Percentiles rank a stretch among this genome's conserved stretches.
Conservation (phyloP, 2,329 filamentous ascomycete species). For the Exophiala bonariae region DNA sequence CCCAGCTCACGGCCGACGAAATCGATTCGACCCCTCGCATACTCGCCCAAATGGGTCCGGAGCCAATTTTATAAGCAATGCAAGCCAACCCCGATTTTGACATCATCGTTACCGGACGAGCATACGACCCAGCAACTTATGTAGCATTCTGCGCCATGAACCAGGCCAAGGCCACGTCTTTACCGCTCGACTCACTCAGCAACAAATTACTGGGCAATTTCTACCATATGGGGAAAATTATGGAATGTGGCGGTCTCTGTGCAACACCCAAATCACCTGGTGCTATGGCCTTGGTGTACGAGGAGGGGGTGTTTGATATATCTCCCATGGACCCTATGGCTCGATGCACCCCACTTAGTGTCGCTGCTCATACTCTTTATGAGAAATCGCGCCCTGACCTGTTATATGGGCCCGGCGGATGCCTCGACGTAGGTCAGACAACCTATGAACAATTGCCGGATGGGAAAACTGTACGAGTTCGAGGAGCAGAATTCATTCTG, state of each 20-base stretch:
- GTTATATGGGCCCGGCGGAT: conserved; percentile 51
- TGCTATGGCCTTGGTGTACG: conserved; percentile 44
- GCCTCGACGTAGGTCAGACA: conserved; percentile 42
- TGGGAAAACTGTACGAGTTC: conserved; percentile 33
- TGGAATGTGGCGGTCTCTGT: conserved; percentile 54
- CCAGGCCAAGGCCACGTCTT: conserved; percentile 28
- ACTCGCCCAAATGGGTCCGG: conserved; percentile 49
- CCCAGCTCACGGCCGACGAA: conserved; percentile 38
- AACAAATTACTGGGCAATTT: conserved; percentile 35
- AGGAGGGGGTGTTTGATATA: conserved; percentile 51
- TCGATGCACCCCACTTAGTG: conserved; percentile 49
- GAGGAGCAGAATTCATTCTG: conserved; percentile 37
- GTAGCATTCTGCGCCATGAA: conserved; percentile 37
- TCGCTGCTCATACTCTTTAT: conserved; percentile 57
- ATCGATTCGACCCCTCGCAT: conserved; percentile 40
- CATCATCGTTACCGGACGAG: conserved; percentile 48
- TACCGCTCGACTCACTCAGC: background rate
- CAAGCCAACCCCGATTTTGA: conserved; percentile 40
- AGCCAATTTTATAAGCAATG: conserved; percentile 37
- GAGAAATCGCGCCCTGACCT: conserved; percentile 56
- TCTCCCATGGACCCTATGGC: conserved; percentile 40
- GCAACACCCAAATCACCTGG: conserved; percentile 48
- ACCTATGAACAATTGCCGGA: conserved; percentile 46
- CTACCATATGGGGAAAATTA: conserved; percentile 57
- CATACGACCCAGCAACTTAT: conserved; percentile 44